Evolutionary conservation across 129 eudicot species (phyloP).

Genomic region (Flaveria ramosissima): DNA sequence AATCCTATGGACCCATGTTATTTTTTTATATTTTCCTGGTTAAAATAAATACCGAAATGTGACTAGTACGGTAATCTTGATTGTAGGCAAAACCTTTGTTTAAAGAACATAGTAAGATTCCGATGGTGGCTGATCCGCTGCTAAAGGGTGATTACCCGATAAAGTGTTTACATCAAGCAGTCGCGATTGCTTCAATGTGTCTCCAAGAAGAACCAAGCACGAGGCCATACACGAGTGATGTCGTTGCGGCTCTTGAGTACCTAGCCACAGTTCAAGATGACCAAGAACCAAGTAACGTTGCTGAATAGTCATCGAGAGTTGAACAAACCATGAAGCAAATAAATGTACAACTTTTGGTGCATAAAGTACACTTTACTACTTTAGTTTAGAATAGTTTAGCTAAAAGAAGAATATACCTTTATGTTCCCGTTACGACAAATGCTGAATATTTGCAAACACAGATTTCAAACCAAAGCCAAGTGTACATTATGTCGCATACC

Average conservation of each 20-base stretch:
- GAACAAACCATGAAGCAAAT: not conserved
- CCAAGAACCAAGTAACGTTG: constrained; percentile 25
- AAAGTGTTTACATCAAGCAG: constrained; percentile 64
- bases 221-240: constrained; percentile 69
- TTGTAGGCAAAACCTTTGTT: constrained; percentile 65
- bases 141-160: constrained; percentile 63
- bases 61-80: not conserved
- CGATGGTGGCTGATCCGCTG: constrained; percentile 66
- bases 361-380: not conserved
- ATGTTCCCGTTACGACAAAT: constrained; percentile 22
- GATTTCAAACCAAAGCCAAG: constrained; percentile 12
- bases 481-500: not conserved
- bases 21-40: not conserved
- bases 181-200: constrained; percentile 79
- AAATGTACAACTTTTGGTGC: constrained; percentile 30
- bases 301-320: constrained; percentile 17
- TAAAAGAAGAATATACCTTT: constrained; percentile 13
- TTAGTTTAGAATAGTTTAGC: constrained; percentile 27
- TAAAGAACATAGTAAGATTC: constrained; percentile 54
- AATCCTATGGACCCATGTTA: too few species aligned
- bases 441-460: constrained; percentile 36
- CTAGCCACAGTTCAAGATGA: constrained; percentile 44
- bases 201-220: constrained; percentile 81
- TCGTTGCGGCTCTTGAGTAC: constrained; percentile 73
- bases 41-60: not conserved